A percentile compares a stretch with the other conserved stretches of the same genome.
phyloP scores from a whole-genome alignment of 768 basidiomycete genomes.

The Pholiota microspora region DNA sequence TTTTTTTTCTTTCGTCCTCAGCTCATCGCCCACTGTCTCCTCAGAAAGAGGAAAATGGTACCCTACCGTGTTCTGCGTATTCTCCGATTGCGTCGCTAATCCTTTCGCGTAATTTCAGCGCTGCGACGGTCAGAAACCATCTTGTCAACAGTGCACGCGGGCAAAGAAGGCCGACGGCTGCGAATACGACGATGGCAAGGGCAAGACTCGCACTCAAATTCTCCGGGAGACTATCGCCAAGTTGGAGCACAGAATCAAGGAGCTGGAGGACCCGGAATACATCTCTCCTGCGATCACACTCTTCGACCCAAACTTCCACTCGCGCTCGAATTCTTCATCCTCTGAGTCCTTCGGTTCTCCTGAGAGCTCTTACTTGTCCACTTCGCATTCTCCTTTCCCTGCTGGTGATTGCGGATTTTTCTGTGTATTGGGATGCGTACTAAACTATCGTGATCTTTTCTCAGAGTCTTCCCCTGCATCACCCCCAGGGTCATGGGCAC shows the following conservation, averaged over 20 bases:
- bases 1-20: constrained; percentile 2
- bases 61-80: constrained; percentile 8
- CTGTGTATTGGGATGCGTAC: not conserved
- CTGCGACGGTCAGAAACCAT: constrained; percentile 75
- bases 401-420: constrained; percentile 11
- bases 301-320: constrained; percentile 63
- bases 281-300: constrained; percentile 65
- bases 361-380: constrained; percentile 46
- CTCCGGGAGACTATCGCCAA: constrained; percentile 75
- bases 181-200: constrained; percentile 84
- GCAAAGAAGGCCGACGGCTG: constrained; percentile 76
- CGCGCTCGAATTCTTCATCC: constrained; percentile 52
- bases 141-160: constrained; percentile 75
- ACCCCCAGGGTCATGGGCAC: constrained; percentile 51
- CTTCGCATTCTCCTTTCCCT: constrained; percentile 59
- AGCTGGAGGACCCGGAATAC: constrained; percentile 76
- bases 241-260: constrained; percentile 68
- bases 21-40: constrained; percentile 13
- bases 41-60: constrained; percentile 73
- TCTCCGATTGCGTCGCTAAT: constrained; percentile 1
- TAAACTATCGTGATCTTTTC: not conserved
- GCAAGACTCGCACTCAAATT: constrained; percentile 77
- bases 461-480: constrained; percentile 44
- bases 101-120: constrained; percentile 41
- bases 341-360: constrained; percentile 52